Percentiles rank a stretch among this genome's conserved stretches.
These are phyloP conservation scores for Lignosus rhinocerotis DNA, from an alignment of 1,284 basidiomycete genomes.

Conservation along the genomic window DNA sequence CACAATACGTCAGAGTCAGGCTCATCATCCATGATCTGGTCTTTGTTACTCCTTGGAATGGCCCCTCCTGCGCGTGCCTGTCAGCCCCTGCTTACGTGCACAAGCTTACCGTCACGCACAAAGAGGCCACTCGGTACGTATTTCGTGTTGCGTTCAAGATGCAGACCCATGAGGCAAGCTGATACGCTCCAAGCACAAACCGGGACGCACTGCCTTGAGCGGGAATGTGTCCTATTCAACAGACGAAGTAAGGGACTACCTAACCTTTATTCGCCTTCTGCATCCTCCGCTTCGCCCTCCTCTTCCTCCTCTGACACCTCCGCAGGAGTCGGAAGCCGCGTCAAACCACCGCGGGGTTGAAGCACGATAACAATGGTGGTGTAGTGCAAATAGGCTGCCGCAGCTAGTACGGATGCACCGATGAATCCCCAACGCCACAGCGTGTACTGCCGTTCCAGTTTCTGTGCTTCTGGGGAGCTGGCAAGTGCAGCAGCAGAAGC, in stretches of 20 bases:
- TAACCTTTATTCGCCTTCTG: not conserved
- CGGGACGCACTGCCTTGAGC: not conserved
- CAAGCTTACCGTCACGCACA: too few relatives aligned
- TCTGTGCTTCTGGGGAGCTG: slow-evolving; percentile 29
- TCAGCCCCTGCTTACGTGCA: too few relatives aligned
- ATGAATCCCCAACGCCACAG: slow-evolving; percentile 39
- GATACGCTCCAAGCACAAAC: too few relatives aligned
- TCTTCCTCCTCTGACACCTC: not conserved
- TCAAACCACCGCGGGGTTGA: not conserved
- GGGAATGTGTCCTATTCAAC: not conserved
- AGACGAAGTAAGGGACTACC: not conserved
- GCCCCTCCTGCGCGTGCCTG: too few relatives aligned
- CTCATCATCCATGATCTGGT: too few relatives aligned
- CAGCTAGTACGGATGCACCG: slow-evolving; percentile 30
- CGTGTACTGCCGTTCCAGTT: slow-evolving; percentile 37
- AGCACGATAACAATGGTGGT: slow-evolving; percentile 5
- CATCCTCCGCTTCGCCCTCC: not conserved
- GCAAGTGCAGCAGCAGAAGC: slow-evolving; percentile 4
- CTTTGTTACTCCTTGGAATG: too few relatives aligned
- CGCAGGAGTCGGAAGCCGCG: not conserved
- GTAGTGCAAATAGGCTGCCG: slow-evolving; percentile 23
- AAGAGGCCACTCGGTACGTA: too few relatives aligned
- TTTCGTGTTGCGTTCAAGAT: too few relatives aligned
- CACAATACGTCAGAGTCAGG: too few relatives aligned
- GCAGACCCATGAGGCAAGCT: too few relatives aligned